A percentile compares a stretch with the other conserved stretches of the same genome.
Conservation (phyloP, 257 asterid species). For the Ilex asprella region DNA sequence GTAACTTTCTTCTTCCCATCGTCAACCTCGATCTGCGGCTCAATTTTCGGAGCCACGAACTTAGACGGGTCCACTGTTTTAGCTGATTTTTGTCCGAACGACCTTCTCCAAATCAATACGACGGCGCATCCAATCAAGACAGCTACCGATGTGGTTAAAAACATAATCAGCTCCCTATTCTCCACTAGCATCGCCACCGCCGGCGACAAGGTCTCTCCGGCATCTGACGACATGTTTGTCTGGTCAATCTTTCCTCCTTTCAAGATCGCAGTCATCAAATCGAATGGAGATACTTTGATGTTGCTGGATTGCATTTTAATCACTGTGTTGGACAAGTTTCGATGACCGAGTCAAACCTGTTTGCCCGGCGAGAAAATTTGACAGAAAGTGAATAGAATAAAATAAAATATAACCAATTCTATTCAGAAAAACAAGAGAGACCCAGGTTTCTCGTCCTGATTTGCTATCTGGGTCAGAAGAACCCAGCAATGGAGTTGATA, state of each 20-base stretch:
- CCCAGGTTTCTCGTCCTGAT: background rate
- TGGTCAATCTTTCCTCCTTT: constrained; percentile 58
- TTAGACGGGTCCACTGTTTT: constrained; percentile 42
- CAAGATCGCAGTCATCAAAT: constrained; percentile 76
- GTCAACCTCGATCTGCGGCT: constrained; percentile 53
- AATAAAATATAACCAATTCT: background rate
- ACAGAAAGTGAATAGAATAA: constrained; percentile 1
- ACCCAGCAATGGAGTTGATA: too few relatives aligned
- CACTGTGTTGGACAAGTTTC: background rate
- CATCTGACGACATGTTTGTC: constrained; percentile 50
- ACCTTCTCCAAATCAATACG: constrained; percentile 60
- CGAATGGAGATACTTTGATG: constrained; percentile 73
- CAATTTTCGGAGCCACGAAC: constrained; percentile 36
- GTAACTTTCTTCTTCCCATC: constrained; percentile 79
- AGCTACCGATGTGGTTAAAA: constrained; percentile 71
- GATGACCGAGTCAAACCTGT: background rate
- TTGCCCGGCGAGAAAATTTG: background rate
- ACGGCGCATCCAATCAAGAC: constrained; percentile 64
- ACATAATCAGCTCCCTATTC: constrained; percentile 66
- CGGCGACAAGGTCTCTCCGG: constrained; percentile 30
- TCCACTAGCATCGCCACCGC: constrained; percentile 60
- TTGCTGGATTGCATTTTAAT: constrained; percentile 41
- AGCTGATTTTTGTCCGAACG: constrained; percentile 38
- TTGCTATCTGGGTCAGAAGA: too few relatives aligned
- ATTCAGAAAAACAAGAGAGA: background rate